Evolutionary conservation across 140 eudicot species (phyloP), one percentile per base, ranked within the genome.

Genomic region (Ambrosia hybrid): DNA sequence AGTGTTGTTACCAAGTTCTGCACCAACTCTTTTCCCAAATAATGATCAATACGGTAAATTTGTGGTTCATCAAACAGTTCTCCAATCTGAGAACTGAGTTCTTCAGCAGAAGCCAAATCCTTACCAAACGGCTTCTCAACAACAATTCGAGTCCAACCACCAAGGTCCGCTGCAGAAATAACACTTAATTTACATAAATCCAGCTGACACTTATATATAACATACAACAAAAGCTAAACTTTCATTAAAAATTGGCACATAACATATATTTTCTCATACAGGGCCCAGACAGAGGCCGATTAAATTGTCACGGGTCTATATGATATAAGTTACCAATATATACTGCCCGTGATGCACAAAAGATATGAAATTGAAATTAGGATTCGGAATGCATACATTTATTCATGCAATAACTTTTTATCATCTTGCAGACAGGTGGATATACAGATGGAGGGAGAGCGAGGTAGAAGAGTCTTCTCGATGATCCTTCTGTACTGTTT

Each of bases 381-480:
- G 51, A 14, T 61, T 34, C 17, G 37, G 69, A 39, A 46, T 16
- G 62, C 85, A 58, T 90, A 94, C 99, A 86, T 80, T 83, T 88
- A 75, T 86, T 88, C 96, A 86, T 88, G 86, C 92, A 85, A 66
- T 84, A 81, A 55, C 62, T 73, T 72, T 72, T 91, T 64, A 95
- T 95, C 99, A 90, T 95, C 71, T 78, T 95, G 97, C 96, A 88
- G 85, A 95, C 97, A 30, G 95, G 65, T 57, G 99, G 97, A 85
- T 95, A 95, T 17, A 95, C 96, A 60, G 99, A 91, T 51, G 99
- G 99, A 65, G 99, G 99, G 77, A 95, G 99, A 59, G 97, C 97
- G 57, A 95, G 90, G 79, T 95, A 95, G 81, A 95, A 95, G 57
- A 95, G 99, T 75, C 99, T 91, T 6, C 96, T 77, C 1, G 99